These are phyloP conservation scores for Phialemoniopsis sp. DNA, from an alignment of 2,329 filamentous ascomycete species.

Conservation along the genomic window DNA sequence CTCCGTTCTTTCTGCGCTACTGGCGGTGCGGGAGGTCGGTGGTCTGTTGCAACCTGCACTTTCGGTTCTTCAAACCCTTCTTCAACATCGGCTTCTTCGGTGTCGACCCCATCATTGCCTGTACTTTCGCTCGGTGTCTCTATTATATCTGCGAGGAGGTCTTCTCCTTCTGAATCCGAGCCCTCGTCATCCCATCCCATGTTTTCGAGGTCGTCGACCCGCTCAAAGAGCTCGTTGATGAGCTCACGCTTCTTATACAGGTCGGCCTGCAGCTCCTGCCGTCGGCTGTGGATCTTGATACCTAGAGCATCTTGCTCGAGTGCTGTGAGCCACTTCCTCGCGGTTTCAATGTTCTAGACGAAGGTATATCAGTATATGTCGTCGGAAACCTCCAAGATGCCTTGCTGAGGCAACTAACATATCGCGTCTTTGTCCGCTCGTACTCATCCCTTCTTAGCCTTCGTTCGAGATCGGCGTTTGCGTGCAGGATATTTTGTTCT, in stretches of 20 bases:
- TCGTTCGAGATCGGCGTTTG: constrained; percentile 54
- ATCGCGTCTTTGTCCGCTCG: constrained; percentile 56
- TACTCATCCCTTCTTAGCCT: constrained; percentile 58
- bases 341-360: constrained; percentile 66
- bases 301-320: constrained; percentile 64
- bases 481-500: constrained; percentile 60
- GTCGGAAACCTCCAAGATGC: neutral
- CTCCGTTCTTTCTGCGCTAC: neutral
- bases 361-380: neutral
- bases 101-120: constrained; percentile 28
- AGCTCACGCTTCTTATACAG: constrained; percentile 61
- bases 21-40: no score
- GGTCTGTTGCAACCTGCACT: no score
- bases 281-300: constrained; percentile 54
- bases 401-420: constrained; percentile 34
- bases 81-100: constrained; percentile 12
- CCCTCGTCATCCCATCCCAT: constrained; percentile 40
- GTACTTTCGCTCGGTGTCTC: constrained; percentile 50
- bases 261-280: constrained; percentile 58
- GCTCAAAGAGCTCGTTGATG: constrained; percentile 61
- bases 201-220: constrained; percentile 65
- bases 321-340: constrained; percentile 62
- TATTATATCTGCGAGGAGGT: constrained; percentile 47
- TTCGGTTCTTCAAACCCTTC: constrained; percentile 4
- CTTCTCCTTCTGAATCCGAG: constrained; percentile 50